Evolutionary conservation across 441 rosid species (phyloP), one percentile per base, ranked within the genome.

Genomic region (California macrophylla): DNA sequence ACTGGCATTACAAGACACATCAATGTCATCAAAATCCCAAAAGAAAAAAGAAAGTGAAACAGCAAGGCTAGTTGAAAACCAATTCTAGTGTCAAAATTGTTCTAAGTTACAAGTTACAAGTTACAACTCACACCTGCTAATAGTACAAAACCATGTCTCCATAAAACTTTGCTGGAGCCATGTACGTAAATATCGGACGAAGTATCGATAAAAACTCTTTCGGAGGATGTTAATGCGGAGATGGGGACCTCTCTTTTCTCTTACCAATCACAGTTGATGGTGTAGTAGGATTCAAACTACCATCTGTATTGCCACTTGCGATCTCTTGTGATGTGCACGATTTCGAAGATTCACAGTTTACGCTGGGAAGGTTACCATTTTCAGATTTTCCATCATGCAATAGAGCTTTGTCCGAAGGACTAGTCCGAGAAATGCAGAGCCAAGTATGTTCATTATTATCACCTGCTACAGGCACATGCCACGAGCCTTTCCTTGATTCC

Each of bases 401-500:
- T 2, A 5, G 34, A 69, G 71, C 73, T 76, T 72, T 42, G 42
- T 66, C 66, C 21, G 66, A 64, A 69, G 54, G 42, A 60, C 73
- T 74, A 21, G 77, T 45, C 72, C 87, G 69, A 24, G 86, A 75
- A 67, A 87, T 82, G 80, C 98, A 89, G 4, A 93, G 82, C 97
- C 94, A 89, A 34, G 62, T 80, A 79, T 70, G 80, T 12, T 77
- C 82, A 18, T 52, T 73, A 67, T 74, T 71, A 24, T 71, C 69
- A 29, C 71, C 68, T 6, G 70, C 63, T 8, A 85, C 70, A 0
- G 93, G 96, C 6, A 87, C 83, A 72, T 93, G 96, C 94, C 98
- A 93, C 58, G 89, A 88, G 36, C 98, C 94, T 62, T 86, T 89
- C 66, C 81, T 90, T 5, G 96, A 90, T 82, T 93, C 97, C 94